Conservation (phyloP, 192 early-diverging fungal species). For the Dimargaris xerosporica region DNA sequence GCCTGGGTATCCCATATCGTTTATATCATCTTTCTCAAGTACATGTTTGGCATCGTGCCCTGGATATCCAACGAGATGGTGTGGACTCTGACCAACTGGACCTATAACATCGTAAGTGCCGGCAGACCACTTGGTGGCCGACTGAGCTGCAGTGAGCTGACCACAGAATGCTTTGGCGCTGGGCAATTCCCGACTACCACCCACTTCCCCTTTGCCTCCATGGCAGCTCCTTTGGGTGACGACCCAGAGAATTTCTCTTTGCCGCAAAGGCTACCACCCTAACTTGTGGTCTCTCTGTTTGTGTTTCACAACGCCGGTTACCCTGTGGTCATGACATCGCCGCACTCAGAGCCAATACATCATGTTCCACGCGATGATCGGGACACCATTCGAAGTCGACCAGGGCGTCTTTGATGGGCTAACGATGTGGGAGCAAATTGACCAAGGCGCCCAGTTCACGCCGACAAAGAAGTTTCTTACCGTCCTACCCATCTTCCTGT, state of each 20-base stretch:
- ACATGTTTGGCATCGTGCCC: conserved; percentile 71
- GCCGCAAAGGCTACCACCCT: too few relatives aligned
- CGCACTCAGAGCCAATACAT: conserved; percentile 60
- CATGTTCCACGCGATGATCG: conserved; percentile 95
- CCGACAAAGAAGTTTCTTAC: conserved; percentile 97
- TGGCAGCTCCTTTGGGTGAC: too few relatives aligned
- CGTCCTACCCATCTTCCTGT: conserved; percentile 85
- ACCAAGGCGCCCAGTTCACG: conserved; percentile 92
- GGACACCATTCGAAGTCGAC: conserved; percentile 88
- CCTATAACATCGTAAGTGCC: conserved; percentile 68
- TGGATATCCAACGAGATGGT: conserved; percentile 80
- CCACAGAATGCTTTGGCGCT: too few relatives aligned
- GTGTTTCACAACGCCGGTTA: too few relatives aligned
- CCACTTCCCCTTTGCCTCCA: too few relatives aligned
- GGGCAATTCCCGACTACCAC: too few relatives aligned
- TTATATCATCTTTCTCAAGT: conserved; percentile 61
- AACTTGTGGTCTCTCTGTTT: too few relatives aligned
- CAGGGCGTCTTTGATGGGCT: conserved; percentile 86
- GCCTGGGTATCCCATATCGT: conserved; percentile 83
- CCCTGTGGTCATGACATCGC: neutral
- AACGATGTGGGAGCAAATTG: conserved; percentile 99
- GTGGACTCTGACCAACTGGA: conserved; percentile 92
- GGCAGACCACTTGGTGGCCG: too few relatives aligned
- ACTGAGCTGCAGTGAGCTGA: too few relatives aligned
- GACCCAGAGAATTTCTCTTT: too few relatives aligned